Conservation (phyloP, 345 rosid genomes). For the Pelargonium nanum region DNA sequence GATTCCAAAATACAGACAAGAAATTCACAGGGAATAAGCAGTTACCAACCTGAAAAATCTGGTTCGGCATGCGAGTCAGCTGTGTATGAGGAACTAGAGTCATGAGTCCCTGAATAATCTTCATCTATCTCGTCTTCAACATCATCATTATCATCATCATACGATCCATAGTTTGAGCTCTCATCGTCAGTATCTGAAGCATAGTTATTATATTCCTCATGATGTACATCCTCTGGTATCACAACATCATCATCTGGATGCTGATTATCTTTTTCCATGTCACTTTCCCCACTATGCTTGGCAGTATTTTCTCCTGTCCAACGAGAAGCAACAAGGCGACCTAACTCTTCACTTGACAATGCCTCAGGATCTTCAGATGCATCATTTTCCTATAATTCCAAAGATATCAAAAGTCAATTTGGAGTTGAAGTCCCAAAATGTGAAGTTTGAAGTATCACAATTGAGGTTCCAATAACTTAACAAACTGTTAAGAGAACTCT, state of each 20-base stretch:
- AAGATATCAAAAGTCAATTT: neutral
- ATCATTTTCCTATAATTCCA: conserved; percentile 30
- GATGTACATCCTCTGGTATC: conserved; percentile 25
- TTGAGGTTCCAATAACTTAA: neutral
- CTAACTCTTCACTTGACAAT: conserved; percentile 85
- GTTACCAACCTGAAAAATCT: neutral
- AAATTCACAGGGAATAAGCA: neutral
- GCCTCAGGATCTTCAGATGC: conserved; percentile 33
- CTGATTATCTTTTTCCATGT: conserved; percentile 21
- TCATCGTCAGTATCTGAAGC: conserved; percentile 56
- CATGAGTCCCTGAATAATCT: neutral
- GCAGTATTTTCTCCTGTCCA: conserved; percentile 81
- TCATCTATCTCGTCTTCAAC: neutral
- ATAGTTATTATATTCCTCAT: conserved; percentile 55
- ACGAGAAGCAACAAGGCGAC: conserved; percentile 91
- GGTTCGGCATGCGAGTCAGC: neutral
- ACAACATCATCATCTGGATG: conserved; percentile 29
- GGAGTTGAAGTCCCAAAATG: neutral
- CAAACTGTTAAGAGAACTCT: no score
- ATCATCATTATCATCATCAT: neutral
- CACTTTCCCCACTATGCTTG: conserved; percentile 28
- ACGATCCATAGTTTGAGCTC: neutral
- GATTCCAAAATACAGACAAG: neutral
- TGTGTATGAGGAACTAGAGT: neutral
- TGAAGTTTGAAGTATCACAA: neutral